phyloP scores from a whole-genome alignment of 306 rosid species.

The Begonia peltatifolia region DNA sequence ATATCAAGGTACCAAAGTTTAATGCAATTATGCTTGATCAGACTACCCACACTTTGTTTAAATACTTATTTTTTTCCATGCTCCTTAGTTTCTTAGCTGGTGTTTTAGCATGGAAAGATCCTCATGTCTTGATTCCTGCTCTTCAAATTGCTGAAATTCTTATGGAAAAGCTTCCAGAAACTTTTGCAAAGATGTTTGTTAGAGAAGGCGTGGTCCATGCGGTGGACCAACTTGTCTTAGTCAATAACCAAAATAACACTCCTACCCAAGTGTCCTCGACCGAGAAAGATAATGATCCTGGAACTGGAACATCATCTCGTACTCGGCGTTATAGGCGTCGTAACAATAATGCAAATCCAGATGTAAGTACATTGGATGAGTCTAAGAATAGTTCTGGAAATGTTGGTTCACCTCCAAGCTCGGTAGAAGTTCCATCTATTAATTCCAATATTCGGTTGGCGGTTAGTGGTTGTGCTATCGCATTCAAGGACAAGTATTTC shows the following conservation, averaged over 20 bases:
- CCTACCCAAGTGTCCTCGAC: slow-evolving; percentile 41
- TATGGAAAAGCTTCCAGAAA: slow-evolving; percentile 89
- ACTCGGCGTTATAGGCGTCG: slow-evolving; percentile 87
- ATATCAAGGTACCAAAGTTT: slow-evolving; percentile 61
- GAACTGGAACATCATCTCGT: slow-evolving; percentile 62
- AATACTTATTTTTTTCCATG: slow-evolving; percentile 10
- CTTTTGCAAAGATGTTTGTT: slow-evolving; percentile 77
- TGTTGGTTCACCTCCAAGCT: slow-evolving; percentile 68
- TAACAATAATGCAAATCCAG: slow-evolving; percentile 45
- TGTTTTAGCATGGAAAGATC: slow-evolving; percentile 96
- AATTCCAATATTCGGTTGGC: slow-evolving; percentile 58
- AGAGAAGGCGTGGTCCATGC: slow-evolving; percentile 99
- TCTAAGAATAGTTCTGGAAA: slow-evolving; percentile 40
- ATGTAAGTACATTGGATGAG: slow-evolving; percentile 64
- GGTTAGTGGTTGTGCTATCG: slow-evolving; percentile 71
- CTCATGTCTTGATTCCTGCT: slow-evolving; percentile 79
- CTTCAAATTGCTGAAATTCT: slow-evolving; percentile 95
- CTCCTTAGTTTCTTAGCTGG: slow-evolving; percentile 80
- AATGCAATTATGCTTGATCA: neutral
- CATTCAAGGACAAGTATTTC: slow-evolving; percentile 80
- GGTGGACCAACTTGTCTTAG: slow-evolving; percentile 79
- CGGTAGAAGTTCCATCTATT: slow-evolving; percentile 52
- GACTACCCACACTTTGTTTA: neutral
- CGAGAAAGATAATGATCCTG: slow-evolving; percentile 66
- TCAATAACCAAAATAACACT: slow-evolving; percentile 36